Conservation (phyloP, 805 yeast genomes). For the Hanseniaspora lachancei region DNA sequence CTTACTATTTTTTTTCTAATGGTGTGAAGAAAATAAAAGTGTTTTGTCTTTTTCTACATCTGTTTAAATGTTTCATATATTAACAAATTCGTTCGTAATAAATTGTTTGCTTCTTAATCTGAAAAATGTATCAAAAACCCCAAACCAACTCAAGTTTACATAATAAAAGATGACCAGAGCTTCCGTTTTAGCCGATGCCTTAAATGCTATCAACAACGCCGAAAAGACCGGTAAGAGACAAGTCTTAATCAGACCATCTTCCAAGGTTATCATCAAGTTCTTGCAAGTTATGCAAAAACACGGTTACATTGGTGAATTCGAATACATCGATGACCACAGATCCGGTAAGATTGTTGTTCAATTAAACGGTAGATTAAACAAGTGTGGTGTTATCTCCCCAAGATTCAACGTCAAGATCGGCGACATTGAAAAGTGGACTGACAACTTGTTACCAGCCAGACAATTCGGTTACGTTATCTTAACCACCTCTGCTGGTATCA, state of each 20-base stretch:
- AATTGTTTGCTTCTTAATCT: too few relatives aligned
- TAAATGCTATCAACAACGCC: conserved; percentile 96
- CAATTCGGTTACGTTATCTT: conserved; percentile 96
- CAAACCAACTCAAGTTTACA: conserved; percentile 13
- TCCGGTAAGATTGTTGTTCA: conserved; percentile 94
- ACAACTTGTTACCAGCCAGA: conserved; percentile 96
- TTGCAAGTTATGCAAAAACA: conserved; percentile 95
- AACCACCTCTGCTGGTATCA: conserved; percentile 98
- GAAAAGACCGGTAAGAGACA: conserved; percentile 99
- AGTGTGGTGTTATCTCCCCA: conserved; percentile 97
- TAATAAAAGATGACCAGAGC: conserved; percentile 75
- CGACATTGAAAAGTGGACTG: conserved; percentile 97
- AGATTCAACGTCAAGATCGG: conserved; percentile 92
- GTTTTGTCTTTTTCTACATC: too few relatives aligned
- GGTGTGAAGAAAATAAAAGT: too few relatives aligned
- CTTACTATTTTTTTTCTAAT: too few relatives aligned
- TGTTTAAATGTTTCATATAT: too few relatives aligned
- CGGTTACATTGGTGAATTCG: conserved; percentile 98
- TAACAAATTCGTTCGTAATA: too few relatives aligned
- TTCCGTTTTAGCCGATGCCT: conserved; percentile 96
- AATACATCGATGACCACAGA: conserved; percentile 98
- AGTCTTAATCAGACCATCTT: conserved; percentile 94
- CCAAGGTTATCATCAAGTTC: conserved; percentile 95
- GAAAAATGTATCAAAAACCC: not conserved
- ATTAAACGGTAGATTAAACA: conserved; percentile 96